Evolutionary conservation across 345 rosid genomes (phyloP).

Genomic region (Atalantia buxifolia): DNA sequence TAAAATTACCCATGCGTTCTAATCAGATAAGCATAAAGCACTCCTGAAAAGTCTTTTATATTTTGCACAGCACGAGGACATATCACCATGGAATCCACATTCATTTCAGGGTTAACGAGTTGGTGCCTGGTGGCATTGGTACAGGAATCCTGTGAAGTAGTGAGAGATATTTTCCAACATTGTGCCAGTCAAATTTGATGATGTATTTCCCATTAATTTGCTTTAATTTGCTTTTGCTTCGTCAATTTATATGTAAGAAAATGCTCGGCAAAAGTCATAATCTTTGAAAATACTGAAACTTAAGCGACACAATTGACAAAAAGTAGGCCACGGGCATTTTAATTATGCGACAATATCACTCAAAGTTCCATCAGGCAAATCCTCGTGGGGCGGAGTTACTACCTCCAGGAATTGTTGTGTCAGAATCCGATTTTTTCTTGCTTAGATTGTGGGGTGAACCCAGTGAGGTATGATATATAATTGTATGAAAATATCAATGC

Average conservation of each 20-base stretch:
- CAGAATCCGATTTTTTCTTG: slow-evolving; percentile 77
- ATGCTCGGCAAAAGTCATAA: neutral
- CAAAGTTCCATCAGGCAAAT: slow-evolving; percentile 30
- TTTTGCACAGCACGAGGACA: no score
- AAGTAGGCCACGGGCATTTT: neutral
- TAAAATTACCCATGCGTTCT: no score
- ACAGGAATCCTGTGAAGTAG: no score
- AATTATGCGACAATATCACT: neutral
- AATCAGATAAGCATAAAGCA: no score
- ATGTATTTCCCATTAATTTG: neutral
- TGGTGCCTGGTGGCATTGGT: no score
- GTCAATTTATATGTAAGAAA: no score
- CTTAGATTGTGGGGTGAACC: slow-evolving; percentile 98
- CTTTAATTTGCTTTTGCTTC: neutral
- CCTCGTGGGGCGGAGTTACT: slow-evolving; percentile 93
- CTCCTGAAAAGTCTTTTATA: no score
- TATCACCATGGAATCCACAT: no score
- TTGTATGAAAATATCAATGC: neutral
- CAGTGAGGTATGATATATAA: slow-evolving; percentile 56
- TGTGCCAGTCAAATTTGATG: neutral
- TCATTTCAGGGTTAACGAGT: neutral
- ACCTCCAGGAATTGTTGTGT: slow-evolving; percentile 80
- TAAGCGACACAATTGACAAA: neutral
- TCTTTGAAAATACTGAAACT: neutral
- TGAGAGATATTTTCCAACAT: no score